A percentile compares a stretch with the other conserved stretches of the same genome.
These are phyloP conservation scores for Tolypocladium ophioglossoides DNA, from an alignment of 2,329 filamentous ascomycete genomes.

Conservation along the genomic window DNA sequence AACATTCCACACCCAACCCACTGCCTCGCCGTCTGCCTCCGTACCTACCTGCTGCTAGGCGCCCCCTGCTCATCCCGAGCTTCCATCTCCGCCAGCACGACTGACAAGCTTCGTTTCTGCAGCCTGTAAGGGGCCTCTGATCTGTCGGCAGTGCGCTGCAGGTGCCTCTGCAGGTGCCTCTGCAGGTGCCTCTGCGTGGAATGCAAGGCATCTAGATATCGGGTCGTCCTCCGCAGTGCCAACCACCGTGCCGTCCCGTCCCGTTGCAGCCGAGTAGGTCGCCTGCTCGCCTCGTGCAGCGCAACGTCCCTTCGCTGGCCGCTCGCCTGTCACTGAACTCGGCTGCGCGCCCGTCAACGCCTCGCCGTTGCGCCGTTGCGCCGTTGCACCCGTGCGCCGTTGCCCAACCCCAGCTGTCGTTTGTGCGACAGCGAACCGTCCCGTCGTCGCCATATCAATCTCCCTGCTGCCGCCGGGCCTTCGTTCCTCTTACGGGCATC, in stretches of 20 bases:
- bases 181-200: neutral
- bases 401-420: neutral
- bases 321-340: conserved; percentile 1
- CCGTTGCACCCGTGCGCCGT: neutral
- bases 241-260: neutral
- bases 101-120: neutral
- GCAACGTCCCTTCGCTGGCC: neutral
- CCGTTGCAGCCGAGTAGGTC: neutral
- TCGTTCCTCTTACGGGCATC: neutral
- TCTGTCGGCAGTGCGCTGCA: neutral
- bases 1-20: neutral
- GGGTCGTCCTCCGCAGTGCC: neutral
- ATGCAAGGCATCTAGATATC: neutral
- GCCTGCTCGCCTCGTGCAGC: neutral
- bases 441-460: neutral
- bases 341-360: neutral
- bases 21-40: neutral
- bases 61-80: too few relatives aligned
- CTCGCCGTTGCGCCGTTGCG: neutral
- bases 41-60: too few relatives aligned
- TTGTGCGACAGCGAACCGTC: neutral
- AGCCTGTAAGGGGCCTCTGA: neutral
- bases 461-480: neutral
- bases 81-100: neutral
- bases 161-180: neutral